Conservation (phyloP, 106 monocot species). For the Ottelia alismoides region DNA sequence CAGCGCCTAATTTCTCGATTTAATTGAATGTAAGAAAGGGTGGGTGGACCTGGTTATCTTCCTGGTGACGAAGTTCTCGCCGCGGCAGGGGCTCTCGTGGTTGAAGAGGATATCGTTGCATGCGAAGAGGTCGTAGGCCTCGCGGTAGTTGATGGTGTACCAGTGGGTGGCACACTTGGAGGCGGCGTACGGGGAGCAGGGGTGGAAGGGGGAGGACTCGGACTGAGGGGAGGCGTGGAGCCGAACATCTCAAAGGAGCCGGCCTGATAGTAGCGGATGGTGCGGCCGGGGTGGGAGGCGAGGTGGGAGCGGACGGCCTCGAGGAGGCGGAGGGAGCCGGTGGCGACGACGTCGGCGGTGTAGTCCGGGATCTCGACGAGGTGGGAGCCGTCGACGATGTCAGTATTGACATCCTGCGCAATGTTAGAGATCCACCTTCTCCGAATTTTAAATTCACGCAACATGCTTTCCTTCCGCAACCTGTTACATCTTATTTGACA, state of each 20-base stretch:
- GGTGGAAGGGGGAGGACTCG: slow-evolving; percentile 69
- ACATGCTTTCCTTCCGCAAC: too few relatives aligned
- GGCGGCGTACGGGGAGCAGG: slow-evolving; percentile 77
- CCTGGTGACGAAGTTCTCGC: slow-evolving; percentile 88
- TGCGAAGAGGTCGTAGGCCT: slow-evolving; percentile 72
- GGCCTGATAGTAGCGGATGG: too few relatives aligned
- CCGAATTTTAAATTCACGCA: too few relatives aligned
- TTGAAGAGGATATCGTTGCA: slow-evolving; percentile 83
- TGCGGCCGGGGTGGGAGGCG: slow-evolving; percentile 16
- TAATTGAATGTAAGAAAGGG: too few relatives aligned
- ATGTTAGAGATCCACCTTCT: too few relatives aligned
- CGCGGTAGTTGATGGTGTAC: slow-evolving; percentile 89
- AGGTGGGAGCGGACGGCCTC: slow-evolving; percentile 60
- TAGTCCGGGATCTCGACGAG: slow-evolving; percentile 91
- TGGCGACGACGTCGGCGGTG: too few relatives aligned
- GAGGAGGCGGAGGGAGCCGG: too few relatives aligned
- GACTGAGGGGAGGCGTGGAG: slow-evolving; percentile 82
- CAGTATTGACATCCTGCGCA: too few relatives aligned
- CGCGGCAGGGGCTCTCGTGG: too few relatives aligned
- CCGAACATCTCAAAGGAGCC: slow-evolving; percentile 92
- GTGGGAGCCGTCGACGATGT: slow-evolving; percentile 74
- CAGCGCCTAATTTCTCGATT: too few relatives aligned
- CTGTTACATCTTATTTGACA: too few relatives aligned
- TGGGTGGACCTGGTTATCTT: slow-evolving; percentile 79
- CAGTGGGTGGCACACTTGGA: slow-evolving; percentile 87